Percentiles rank a stretch among this genome's conserved stretches.
These are phyloP conservation scores for Tanacetum coccineum DNA, from an alignment of 129 eudicot species.

Conservation along the genomic window DNA sequence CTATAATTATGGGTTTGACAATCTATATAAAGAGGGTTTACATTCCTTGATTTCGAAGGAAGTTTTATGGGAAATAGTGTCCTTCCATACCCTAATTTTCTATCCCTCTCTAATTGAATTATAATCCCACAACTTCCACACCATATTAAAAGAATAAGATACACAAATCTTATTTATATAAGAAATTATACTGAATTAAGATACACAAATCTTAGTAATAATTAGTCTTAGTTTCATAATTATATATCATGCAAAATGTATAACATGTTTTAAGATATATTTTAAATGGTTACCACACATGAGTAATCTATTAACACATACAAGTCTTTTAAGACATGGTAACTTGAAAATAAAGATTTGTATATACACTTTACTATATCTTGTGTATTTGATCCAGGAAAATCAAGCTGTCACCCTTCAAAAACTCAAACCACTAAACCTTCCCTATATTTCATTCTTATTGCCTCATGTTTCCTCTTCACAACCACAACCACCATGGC, in stretches of 20 bases:
- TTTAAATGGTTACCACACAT: not conserved
- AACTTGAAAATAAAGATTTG: too few species aligned
- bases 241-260: not conserved
- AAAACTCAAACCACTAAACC: conserved; percentile 38
- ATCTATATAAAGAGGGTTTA: conserved; percentile 53
- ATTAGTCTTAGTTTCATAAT: conserved; percentile 2
- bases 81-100: conserved; percentile 34
- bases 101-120: conserved; percentile 14
- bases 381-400: conserved; percentile 34
- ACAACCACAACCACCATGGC: conserved; percentile 34
- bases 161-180: too few species aligned
- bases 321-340: not conserved
- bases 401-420: conserved; percentile 62
- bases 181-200: not conserved
- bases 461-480: conserved; percentile 63
- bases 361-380: not conserved
- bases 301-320: not conserved
- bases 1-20: conserved; percentile 51
- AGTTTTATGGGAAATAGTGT: conserved; percentile 48
- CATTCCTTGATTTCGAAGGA: conserved; percentile 60
- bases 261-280: not conserved
- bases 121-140: conserved; percentile 28
- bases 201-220: not conserved
- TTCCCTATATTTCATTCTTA: conserved; percentile 25
- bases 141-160: conserved; percentile 36